Conservation (phyloP, 768 basidiomycete genomes). For the Lyophyllum atratum region DNA sequence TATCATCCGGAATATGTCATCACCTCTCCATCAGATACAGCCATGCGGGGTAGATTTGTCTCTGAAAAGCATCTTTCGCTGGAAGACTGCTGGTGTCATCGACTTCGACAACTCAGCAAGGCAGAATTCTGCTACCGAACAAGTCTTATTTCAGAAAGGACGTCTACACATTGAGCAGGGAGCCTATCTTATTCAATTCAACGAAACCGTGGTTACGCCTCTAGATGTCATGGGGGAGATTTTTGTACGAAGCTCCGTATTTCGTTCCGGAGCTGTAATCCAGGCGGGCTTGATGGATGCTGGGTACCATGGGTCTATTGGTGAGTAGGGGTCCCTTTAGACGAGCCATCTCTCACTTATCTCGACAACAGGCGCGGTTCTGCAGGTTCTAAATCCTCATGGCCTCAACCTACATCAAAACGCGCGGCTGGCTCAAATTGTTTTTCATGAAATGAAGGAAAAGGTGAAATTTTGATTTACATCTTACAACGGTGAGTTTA, state of each 20-base stretch:
- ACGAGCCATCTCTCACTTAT: background rate
- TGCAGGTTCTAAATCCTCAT: background rate
- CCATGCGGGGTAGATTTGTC: background rate
- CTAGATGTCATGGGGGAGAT: background rate
- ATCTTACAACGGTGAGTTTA: too few species aligned
- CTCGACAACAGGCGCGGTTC: background rate
- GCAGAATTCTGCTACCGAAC: background rate
- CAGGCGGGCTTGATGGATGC: background rate
- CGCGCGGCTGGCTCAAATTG: background rate
- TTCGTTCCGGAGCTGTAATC: background rate
- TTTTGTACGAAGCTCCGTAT: background rate
- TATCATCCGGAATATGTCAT: background rate
- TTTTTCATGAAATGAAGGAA: background rate
- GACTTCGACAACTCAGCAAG: background rate
- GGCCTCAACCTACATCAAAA: background rate
- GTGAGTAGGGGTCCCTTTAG: background rate
- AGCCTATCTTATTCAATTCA: background rate
- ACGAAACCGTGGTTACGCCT: background rate
- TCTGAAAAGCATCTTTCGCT: background rate
- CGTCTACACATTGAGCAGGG: background rate
- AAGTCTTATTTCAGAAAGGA: background rate
- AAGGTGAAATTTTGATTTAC: background rate
- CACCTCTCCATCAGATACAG: background rate
- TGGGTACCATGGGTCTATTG: background rate
- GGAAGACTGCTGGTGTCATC: background rate